Evolutionary conservation across 2,329 filamentous ascomycete genomes (phyloP).

Genomic region (Venturia pyrina): DNA sequence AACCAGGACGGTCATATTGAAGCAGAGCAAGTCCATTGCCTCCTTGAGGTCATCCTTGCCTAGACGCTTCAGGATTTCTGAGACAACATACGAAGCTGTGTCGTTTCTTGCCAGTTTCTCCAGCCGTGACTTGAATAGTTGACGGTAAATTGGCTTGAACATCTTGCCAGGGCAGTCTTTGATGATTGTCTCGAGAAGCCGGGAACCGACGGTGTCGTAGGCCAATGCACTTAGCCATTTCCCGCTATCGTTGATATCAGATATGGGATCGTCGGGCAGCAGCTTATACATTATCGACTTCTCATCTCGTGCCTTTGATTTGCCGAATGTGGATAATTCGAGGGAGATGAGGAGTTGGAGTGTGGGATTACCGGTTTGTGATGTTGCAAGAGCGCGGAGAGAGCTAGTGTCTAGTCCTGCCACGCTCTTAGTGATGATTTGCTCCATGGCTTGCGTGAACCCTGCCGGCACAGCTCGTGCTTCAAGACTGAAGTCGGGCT

Average conservation of each 20-base stretch:
- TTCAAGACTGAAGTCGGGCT: conserved; percentile 32
- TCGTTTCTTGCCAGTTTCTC: conserved; percentile 78
- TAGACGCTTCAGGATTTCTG: conserved; percentile 70
- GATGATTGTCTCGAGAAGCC: conserved; percentile 79
- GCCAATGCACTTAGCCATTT: conserved; percentile 77
- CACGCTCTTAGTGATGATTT: conserved; percentile 71
- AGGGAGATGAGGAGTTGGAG: conserved; percentile 85
- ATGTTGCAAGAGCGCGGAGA: conserved; percentile 72
- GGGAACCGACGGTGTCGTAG: conserved; percentile 84
- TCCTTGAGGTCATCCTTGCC: conserved; percentile 75
- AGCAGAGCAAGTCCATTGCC: conserved; percentile 60
- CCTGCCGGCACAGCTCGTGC: conserved; percentile 59
- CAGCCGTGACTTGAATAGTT: conserved; percentile 71
- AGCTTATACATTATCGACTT: conserved; percentile 65
- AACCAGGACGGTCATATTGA: conserved; percentile 63
- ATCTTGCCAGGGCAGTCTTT: conserved; percentile 71
- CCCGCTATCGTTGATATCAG: conserved; percentile 62
- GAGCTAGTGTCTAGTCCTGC: conserved; percentile 67
- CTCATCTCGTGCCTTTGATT: conserved; percentile 53
- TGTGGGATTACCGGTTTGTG: conserved; percentile 84
- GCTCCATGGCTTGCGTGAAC: conserved; percentile 66
- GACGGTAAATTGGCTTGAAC: conserved; percentile 79
- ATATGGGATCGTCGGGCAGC: conserved; percentile 68
- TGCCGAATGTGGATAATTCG: conserved; percentile 66
- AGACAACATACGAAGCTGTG: conserved; percentile 78